Base-by-base conservation (phyloP, 2,329 filamentous ascomycete species). In the Diaporthe amygdali region DNA sequence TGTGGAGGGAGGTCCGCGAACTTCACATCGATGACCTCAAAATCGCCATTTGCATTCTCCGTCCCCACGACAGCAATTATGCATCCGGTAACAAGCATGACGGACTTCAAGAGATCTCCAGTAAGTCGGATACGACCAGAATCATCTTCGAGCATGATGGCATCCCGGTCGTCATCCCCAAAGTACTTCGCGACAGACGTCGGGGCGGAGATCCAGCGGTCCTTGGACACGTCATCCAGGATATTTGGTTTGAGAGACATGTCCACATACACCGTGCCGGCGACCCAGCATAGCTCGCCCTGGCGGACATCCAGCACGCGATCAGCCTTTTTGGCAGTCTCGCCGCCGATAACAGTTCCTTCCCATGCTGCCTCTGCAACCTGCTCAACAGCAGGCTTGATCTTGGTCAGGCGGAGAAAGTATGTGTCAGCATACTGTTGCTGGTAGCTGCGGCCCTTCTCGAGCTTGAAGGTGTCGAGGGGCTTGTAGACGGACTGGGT, bases 361-460 rank as follows among this genome's bases (percentile, higher is more conserved):
- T 90, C 87, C 94, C 96, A 99, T 8, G 92, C 90, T 41, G 92
- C 90, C 20, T 84, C 82, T 0, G 95, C 96, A 64, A 93, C 87
- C 73, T 89, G 82, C 76, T 97, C 94, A 0, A 97, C 93, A 0
- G 90, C 88, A 12, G 95, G 93, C 82, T 96, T 98, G 80, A 99
- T 90, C 82, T 93, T 93, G 46, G 94, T 91, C 30, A 99, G 88
- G 15, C 96, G 93, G 76, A 98, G 81, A 80, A 98, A 99, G 87
- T 99, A 99, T 90, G 98, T 96, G 82, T 99, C 96, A 74, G 93
- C 94, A 88, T 94, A 99, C 83, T 99, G 96, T 81, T 98, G 96
- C 80, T 95, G 88, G 81, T 98, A 99, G 68, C 95, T 92, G 73
- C 88, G 88, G 71, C 88, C 84, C 77, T 88, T 92, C 30, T 93